Base-by-base conservation (phyloP, 768 basidiomycete genomes). In the Tricholoma terreum region DNA sequence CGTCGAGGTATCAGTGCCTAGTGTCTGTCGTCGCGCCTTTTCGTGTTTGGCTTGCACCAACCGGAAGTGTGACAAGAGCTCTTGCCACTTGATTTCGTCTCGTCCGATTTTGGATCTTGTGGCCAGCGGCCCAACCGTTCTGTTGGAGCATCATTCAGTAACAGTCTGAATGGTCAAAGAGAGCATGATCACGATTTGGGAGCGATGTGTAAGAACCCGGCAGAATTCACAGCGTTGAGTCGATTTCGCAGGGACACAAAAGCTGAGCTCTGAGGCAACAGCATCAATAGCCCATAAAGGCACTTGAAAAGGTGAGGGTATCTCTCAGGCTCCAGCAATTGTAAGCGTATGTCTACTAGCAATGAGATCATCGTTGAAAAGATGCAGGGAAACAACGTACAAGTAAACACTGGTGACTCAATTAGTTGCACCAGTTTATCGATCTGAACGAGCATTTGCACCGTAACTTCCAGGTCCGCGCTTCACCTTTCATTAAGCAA, bases 341-440 rank as follows among this genome's bases (percentile, higher is more conserved):
- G 97, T 2, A 99, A 77, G 12, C 97, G 92, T 11, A 90, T 78
- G 71, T 90, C 90, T 92, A 55, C 60, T 4, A 30, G 48, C 33
- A 21, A 35, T 49, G 49, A 33, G 45, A 62, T 9, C n/a, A 49
- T 21, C 45, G 42, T 2, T 30, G 30, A 52, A 19, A n/a, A 17
- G 8, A 40, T 17, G 19, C 40, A 43, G 40, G 22, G 14, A 31
- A 17, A 48, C 21, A 36, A 83, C 67, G 8, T 65, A 94, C 97
- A 97, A 52, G 97, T 99, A 70, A 99, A 99, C 8, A 98, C 95
- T 0, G 97, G 97, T 0, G 93, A 96, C 70, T 99, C 97, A 58
- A 99, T 95, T 1, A 99, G 80, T 69, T 98, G 96, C 9, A 99
- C 97, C 7, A 99, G 83, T 68, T 97, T 98, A 75, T 98, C 97